Percentiles rank a stretch among this genome's conserved stretches.
Conservation (phyloP, 495 filamentous ascomycete species). For the Lophiostoma macrostomum region DNA sequence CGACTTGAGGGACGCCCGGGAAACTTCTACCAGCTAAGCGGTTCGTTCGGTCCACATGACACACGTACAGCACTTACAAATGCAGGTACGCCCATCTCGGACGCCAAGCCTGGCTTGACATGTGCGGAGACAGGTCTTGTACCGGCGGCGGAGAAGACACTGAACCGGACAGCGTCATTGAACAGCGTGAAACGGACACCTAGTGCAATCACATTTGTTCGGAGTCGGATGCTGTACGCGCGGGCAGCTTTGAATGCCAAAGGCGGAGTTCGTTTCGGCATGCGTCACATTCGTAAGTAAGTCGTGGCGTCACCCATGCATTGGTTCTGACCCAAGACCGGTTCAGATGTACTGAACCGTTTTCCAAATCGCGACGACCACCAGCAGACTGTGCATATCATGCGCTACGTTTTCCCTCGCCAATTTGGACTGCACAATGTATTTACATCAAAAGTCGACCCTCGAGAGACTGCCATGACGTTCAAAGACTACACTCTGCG, state of each 20-base stretch:
- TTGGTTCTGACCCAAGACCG: conserved; percentile 3
- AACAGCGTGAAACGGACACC: conserved; percentile 13
- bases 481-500: conserved; percentile 80
- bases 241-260: conserved; percentile 64
- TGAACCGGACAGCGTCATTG: no score
- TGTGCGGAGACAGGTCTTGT: no score
- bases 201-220: conserved; percentile 64
- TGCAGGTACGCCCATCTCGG: conserved; percentile 50
- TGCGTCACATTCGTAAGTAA: conserved; percentile 73
- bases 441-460: conserved; percentile 68
- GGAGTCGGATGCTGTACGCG: conserved; percentile 84
- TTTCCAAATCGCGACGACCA: conserved; percentile 51
- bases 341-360: conserved; percentile 79
- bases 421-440: conserved; percentile 90
- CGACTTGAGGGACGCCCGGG: conserved; percentile 56
- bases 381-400: conserved; percentile 64
- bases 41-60: conserved; percentile 45
- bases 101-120: conserved; percentile 43
- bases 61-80: conserved; percentile 12
- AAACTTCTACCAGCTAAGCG: conserved; percentile 76
- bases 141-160: no score
- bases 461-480: conserved; percentile 60
- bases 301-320: conserved; percentile 8
- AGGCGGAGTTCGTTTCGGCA: conserved; percentile 66
- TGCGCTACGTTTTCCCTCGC: conserved; percentile 91